Evolutionary conservation across 1,284 basidiomycete genomes (phyloP), one percentile per base, ranked within the genome.

Genomic region (Naganishia cerealis): DNA sequence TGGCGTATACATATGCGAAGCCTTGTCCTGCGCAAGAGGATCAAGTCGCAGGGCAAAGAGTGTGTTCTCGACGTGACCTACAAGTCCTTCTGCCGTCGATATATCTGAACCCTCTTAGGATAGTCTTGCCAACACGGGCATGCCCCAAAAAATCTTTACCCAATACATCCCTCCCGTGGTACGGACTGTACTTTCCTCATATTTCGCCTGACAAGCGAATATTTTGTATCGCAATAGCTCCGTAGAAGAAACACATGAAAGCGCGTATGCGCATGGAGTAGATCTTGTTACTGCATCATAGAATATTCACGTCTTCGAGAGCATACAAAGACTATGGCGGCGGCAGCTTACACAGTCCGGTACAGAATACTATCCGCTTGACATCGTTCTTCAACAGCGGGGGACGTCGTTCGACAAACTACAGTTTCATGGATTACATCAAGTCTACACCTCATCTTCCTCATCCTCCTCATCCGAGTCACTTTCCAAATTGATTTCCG

Each of bases 401-500:
- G 15, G 9, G 10, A 24, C 4, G 10, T 24, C 3, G 8, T 46
- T 46, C n/a, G 43, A 15, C 18, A 24, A 3, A 33, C 3, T 24
- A 15, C 46, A n/a, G 8, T 24, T 10, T 24, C 13, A 15, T 9
- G n/a, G 46, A 21, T 10, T 50, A 13, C 21, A 50, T 24, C 46
- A 33, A 55, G 4, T 48, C 29, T 58, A 52, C 50, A 48, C 53
- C 57, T 68, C 70, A 21, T 68, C 69, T 29, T 68, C 67, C 48
- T 70, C 69, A 18, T 70, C 69, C n/a, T 68, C 67, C 48, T 70
- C 69, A 18, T 70, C 69, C n/a, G 66, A 63, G 29, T 67, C 66
- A 42, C 70, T 71, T 18, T 65, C 70, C 53, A 71, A 18, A 33
- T 68, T 59, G 39, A 71, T 71, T 43, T 67, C 57, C 2, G 70